Evolutionary conservation across 2,329 filamentous ascomycete species (phyloP), one percentile per base, ranked within the genome.

Genomic region (Fusarium sp.): DNA sequence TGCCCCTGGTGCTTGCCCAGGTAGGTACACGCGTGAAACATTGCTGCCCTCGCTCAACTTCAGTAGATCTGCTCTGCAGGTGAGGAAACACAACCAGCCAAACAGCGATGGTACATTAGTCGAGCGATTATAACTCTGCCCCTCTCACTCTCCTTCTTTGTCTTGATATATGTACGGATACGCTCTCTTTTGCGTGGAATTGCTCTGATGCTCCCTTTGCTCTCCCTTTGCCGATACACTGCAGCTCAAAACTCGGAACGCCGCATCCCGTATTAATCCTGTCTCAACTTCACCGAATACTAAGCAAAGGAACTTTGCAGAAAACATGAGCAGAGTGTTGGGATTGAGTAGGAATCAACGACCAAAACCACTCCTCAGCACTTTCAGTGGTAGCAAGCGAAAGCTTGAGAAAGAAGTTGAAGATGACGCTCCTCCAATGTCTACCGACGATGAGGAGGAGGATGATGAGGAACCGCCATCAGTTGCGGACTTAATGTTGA

Each of bases 401-500:
- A 67, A 64, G 26, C 58, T 69, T 28, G 56, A 67, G 44, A 44
- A 62, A 23, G 34, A 66, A 11, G 50, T 64, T 25, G 59, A 69
- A 28, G 58, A 72, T 54, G 66, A 70, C 48, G 75, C 69, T 42
- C 71, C 71, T 7, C 78, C 79, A 13, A n/a, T 76, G 25, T 75
- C 77, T 19, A 77, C 71, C 28, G 77, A 74, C n/a, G 73, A 75
- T 7, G 78, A 74, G 19, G 73, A 75, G 5, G 78, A 78, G 42
- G 72, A 66, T 16, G 65, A 66, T 16, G 65, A 75, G 18, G 62
- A 64, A 6, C 42, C 53, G 6, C 59, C 58, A 19, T 30, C 58
- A 7, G 34, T 49, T 14, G 26, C 54, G 12, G 21, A 51, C n/a
- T 58, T 65, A 2, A 48, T 23, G 28, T 34, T 62, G 25, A 60